Base-by-base conservation (phyloP, 2,329 filamentous ascomycete species). In the Aulographum hederae region DNA sequence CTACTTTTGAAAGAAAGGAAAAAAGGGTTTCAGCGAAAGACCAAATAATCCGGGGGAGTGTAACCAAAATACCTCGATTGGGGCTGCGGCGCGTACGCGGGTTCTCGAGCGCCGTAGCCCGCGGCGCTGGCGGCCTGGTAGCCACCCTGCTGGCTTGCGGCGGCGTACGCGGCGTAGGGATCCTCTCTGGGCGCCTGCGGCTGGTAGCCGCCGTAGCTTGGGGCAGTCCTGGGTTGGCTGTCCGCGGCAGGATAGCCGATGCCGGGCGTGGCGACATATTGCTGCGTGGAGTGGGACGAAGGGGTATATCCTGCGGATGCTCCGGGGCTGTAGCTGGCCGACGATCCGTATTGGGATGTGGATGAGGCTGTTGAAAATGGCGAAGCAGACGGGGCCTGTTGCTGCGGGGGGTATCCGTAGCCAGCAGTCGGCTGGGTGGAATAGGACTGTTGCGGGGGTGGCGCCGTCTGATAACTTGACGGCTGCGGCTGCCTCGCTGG, bases 61-160 rank as follows among this genome's bases (percentile, higher is more conserved):
- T 51, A 50, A 42, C 51, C 48, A 50, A 53, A 55, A 54, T 55
- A 55, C 52, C 52, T 55, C 30, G 33, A 29, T 18, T 31, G 33
- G 10, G 32, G 32, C 31, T 13, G 19, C 30, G 26, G 19, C 6
- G 30, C 13, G 12, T 32, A 30, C 15, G 33, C 16, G 14, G 36
- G 34, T 2, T 12, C 16, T 15, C 12, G 19, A 5, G 30, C n/a
- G 10, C 15, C n/a, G 25, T 33, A 18, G 18, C 23, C 15, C 13
- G 11, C 13, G 18, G 14, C n/a, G 8, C 11, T 13, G 6, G n/a
- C 15, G 12, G 20, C 8, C 13, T 31, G 28, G 11, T 16, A 19
- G 6, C 11, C 12, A 32, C 16, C 26, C 19, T 5, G 16, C 21
- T 16, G 26, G 11, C 4, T 31, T 32, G 11, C 8, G 6, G n/a